Evolutionary conservation across 305 asterid genomes (phyloP).

Genomic region (Rubia tinctorum): DNA sequence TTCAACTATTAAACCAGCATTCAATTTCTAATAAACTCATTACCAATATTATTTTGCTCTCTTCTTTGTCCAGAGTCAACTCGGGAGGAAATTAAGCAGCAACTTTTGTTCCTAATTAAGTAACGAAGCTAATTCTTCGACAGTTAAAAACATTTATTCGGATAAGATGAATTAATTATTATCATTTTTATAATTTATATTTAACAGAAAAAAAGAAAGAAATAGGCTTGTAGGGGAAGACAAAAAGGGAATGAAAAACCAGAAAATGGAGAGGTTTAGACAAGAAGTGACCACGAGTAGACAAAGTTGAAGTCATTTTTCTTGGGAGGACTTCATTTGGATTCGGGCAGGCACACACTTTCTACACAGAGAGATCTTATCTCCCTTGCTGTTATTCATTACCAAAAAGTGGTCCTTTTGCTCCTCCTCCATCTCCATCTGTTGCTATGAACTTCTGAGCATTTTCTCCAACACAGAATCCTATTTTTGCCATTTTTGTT

Average conservation of each 20-base stretch:
- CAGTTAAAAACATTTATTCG: background rate
- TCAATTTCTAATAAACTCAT: too few relatives aligned
- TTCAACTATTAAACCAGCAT: too few relatives aligned
- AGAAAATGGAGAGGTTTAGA: constrained; percentile 12
- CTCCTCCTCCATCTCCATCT: background rate
- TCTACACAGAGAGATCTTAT: background rate
- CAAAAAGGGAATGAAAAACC: constrained; percentile 27
- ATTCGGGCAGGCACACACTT: constrained; percentile 1
- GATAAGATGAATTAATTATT: background rate
- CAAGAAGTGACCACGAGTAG: constrained; percentile 33
- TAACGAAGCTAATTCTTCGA: too few relatives aligned
- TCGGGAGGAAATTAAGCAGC: too few relatives aligned
- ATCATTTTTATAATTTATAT: too few relatives aligned
- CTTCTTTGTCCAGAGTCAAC: too few relatives aligned
- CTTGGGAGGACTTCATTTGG: constrained; percentile 21
- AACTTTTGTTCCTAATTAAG: too few relatives aligned
- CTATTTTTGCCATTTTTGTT: background rate
- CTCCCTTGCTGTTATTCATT: background rate
- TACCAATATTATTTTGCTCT: too few relatives aligned
- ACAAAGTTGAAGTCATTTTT: constrained; percentile 43
- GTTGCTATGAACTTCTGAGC: background rate
- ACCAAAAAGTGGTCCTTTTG: background rate
- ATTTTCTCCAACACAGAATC: background rate
- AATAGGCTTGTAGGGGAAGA: constrained; percentile 6
- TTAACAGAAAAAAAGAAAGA: background rate